phyloP scores from a whole-genome alignment of 345 rosid species.

The Psidium friedrichsthalianum region DNA sequence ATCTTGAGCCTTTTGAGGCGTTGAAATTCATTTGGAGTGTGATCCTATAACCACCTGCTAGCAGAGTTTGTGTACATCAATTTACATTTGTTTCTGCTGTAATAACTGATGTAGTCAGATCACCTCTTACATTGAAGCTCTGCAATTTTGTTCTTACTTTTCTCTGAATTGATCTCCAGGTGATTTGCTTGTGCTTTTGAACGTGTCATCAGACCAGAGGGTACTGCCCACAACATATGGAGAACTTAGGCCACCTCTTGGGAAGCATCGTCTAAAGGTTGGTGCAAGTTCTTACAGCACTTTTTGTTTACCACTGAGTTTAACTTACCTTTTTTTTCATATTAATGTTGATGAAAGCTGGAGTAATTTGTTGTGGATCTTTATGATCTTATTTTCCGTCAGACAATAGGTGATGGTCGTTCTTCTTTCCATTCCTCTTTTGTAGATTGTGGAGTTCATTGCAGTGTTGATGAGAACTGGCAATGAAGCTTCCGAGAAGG shows the following conservation, averaged over 20 bases:
- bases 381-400: not conserved
- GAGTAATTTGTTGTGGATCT: not conserved
- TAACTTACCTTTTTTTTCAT: not conserved
- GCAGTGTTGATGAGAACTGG: slow-evolving; percentile 72
- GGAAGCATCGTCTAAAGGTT: slow-evolving; percentile 96
- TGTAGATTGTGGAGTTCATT: slow-evolving; percentile 92
- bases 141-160: not conserved
- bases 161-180: slow-evolving; percentile 30
- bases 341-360: not conserved
- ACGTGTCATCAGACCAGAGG: slow-evolving; percentile 66
- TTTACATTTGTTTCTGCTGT: not conserved
- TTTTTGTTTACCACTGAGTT: not conserved
- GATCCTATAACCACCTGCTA: not conserved
- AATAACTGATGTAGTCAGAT: not conserved
- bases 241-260: slow-evolving; percentile 91
- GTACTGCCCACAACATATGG: slow-evolving; percentile 91
- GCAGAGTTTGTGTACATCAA: not conserved
- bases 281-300: not conserved
- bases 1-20: not conserved
- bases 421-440: slow-evolving; percentile 7
- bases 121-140: not conserved
- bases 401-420: not conserved
- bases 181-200: slow-evolving; percentile 61
- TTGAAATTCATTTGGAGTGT: not conserved
- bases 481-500: slow-evolving; percentile 75